Evolutionary conservation across 148 eudicot species (phyloP), one percentile per base, ranked within the genome.

Genomic region (Drosera capensis): DNA sequence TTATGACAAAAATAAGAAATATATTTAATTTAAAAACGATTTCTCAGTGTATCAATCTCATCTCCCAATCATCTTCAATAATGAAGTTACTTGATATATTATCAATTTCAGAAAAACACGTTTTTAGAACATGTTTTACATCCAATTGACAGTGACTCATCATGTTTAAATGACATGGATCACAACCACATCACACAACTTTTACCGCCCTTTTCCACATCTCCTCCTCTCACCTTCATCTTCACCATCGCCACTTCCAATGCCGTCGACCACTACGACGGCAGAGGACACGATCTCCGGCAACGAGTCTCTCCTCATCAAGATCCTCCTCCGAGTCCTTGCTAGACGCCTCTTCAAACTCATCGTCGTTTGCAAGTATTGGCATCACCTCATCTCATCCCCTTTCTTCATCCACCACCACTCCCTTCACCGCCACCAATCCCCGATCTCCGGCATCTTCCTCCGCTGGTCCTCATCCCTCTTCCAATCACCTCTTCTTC

Each of bases 311-410:
- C 43, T 51, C 9, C 2, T 24, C 7, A 20, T 19, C 14, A 20
- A 51, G 16, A 51, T 51, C 28, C 26, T 51, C 9, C 15, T 34
- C 23, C 43, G 44, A 7, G 6, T 51, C 3, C 55, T 30, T 0
- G 20, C 23, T 35, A 36, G 7, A 23, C 22, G 26, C 39, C 36
- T 52, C 23, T n/a, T 55, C 7, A 38, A 40, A 2, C 45, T 45
- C 42, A 45, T 42, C 15, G 19, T 20, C 14, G 59, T 55, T 3
- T 55, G 28, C 30, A 54, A 43, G 22, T 47, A 54, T 41, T 54
- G 58, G 57, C 25, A n/a, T 14, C 34, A 46, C 21, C 42, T 55
- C 28, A 55, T 55, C 8, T 20, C 59, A 9, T 29, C 7, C 9
- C 31, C 59, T 0, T 17, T 17, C 8, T 55, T 55, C 21, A 11